Evolutionary conservation across 108 stramenopile species (phyloP).

Genomic region (Mediolabrus comicus): DNA sequence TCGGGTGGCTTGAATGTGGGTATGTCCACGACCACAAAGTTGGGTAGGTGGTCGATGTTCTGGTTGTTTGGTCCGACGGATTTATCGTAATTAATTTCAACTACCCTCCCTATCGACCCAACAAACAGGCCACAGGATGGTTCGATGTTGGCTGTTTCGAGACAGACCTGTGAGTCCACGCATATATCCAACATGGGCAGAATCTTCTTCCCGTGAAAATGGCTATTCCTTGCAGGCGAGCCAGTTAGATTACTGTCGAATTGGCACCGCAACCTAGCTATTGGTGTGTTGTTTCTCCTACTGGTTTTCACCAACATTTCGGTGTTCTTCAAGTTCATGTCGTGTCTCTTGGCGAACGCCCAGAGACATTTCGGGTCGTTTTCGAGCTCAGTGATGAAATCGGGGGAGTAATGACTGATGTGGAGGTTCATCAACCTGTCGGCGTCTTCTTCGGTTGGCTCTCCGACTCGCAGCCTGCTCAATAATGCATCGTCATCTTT

Average conservation of each 20-base stretch:
- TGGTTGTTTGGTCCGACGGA: conserved; percentile 7
- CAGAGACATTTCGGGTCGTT: background rate
- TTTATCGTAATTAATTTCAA: background rate
- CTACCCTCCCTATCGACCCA: background rate
- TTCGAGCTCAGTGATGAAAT: background rate
- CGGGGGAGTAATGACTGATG: background rate
- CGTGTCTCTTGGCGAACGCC: background rate
- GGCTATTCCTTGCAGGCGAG: too few species aligned
- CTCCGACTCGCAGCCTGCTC: background rate
- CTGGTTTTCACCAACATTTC: background rate
- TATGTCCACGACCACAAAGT: conserved; percentile 1
- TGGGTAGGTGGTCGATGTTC: background rate
- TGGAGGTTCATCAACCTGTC: background rate
- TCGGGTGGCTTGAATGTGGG: background rate
- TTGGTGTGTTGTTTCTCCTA: background rate
- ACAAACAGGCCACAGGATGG: background rate
- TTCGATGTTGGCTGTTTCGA: too few species aligned
- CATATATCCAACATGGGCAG: too few species aligned
- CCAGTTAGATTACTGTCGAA: background rate
- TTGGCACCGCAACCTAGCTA: background rate
- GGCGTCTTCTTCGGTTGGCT: background rate
- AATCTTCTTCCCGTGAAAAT: too few species aligned
- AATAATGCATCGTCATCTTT: background rate
- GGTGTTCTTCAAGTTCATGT: background rate
- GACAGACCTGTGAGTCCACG: too few species aligned